Base-by-base conservation (phyloP, 352 stramenopile species). In the Phytophthora pistaciae region DNA sequence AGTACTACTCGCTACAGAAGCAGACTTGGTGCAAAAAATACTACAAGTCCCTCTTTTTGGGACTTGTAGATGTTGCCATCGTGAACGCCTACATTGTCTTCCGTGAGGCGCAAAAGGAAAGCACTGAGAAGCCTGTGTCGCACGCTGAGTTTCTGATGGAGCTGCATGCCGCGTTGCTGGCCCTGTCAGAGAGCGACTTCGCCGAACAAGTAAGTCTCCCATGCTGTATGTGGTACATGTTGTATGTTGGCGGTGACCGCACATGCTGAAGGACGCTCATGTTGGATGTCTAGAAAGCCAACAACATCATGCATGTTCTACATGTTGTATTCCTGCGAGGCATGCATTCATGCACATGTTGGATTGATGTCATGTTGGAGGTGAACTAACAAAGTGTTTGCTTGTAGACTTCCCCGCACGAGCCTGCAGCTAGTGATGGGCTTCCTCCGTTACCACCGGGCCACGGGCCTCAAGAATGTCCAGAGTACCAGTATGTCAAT, bases 31-130 rank as follows among this genome's bases (percentile, higher is more conserved):
- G 54, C 29, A 60, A 60, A 16, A 60, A 59, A 10, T 78, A 78
- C 61, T 68, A 74, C 66, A 78, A 74, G 23, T 20, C 29, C 7
- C 42, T 74, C 6, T 74, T 78, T 23, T 27, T 78, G 27, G 70
- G 57, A 3, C 23, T 78, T 18, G 40, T 78, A 1, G 65, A 78
- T 48, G 68, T 74, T 50, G 60, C 65, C 14, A 49, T 77, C 8
- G 60, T 77, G 16, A 78, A 71, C 36, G 25, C 40, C 1, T 78
- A 66, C 57, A 58, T 78, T 44, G 56, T 74, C 5, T 40, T 68
- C 27, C 25, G 52, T 8, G 53, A 66, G 23, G 40, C 56, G 4
- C 62, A 73, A 29, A 50, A 61, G 9, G 27, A 54, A 9, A 48
- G 31, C 2, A 36, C 38, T 1, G 23, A 56, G n/a, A 10, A 8